phyloP scores from a whole-genome alignment of 441 rosid genomes.

The Corymbia calophylla region DNA sequence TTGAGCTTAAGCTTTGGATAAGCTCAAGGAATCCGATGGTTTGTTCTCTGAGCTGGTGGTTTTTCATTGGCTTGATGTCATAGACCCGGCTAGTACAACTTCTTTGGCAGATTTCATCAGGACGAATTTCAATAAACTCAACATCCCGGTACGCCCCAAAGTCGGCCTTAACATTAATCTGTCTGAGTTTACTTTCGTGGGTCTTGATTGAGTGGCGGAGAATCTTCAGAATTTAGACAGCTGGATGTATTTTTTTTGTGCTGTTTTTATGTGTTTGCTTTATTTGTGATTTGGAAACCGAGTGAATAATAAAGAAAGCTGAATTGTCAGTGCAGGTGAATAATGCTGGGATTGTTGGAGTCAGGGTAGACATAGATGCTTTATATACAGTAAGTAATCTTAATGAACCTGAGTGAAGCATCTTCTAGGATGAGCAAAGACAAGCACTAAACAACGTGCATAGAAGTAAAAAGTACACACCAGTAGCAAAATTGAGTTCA shows the following conservation, averaged over 20 bases:
- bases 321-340: not conserved
- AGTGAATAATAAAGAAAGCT: not conserved
- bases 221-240: not conserved
- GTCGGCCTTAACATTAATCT: not conserved
- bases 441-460: not conserved
- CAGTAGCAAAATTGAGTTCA: not conserved
- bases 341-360: slow-evolving; percentile 4
- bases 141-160: slow-evolving; percentile 26
- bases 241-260: not conserved
- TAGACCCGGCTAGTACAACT: slow-evolving; percentile 25
- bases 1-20: slow-evolving; percentile 15
- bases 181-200: not conserved
- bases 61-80: slow-evolving; percentile 58
- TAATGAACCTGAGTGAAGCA: not conserved
- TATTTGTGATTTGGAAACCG: not conserved
- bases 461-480: not conserved
- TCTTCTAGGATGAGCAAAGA: not conserved
- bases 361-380: not conserved
- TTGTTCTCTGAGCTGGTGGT: slow-evolving; percentile 12
- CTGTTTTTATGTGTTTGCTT: not conserved
- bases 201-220: not conserved
- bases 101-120: slow-evolving; percentile 32
- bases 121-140: slow-evolving; percentile 33
- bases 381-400: not conserved
- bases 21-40: slow-evolving; percentile 20